phyloP scores from a whole-genome alignment of 1,284 basidiomycete genomes.

The Ustilago trichophora region DNA sequence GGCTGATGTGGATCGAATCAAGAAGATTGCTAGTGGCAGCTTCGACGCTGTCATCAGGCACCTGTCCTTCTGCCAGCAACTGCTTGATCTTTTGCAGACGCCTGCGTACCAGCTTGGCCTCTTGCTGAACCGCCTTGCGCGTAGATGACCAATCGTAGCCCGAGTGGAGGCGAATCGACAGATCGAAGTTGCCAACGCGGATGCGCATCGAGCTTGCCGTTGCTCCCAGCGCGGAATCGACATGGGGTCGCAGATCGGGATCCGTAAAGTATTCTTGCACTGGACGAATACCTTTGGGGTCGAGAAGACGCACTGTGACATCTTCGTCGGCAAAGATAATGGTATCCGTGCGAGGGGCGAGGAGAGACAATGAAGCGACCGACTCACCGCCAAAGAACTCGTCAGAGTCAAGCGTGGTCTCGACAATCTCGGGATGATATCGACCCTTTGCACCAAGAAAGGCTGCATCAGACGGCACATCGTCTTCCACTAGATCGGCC shows the following conservation, averaged over 20 bases:
- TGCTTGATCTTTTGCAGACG: conserved; percentile 90
- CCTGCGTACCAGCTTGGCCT: conserved; percentile 85
- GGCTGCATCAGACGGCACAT: conserved; percentile 85
- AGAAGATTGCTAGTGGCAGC: conserved; percentile 82
- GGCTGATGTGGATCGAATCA: conserved; percentile 80
- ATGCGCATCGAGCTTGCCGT: conserved; percentile 42
- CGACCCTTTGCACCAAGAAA: conserved; percentile 76
- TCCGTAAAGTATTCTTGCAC: conserved; percentile 49
- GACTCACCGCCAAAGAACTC: conserved; percentile 66
- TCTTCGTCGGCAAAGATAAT: conserved; percentile 77
- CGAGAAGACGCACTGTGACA: conserved; percentile 84
- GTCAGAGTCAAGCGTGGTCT: conserved; percentile 71
- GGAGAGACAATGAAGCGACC: conserved; percentile 48
- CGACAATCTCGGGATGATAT: conserved; percentile 73
- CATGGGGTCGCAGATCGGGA: conserved; percentile 29
- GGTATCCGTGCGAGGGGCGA: conserved; percentile 64
- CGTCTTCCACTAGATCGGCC: conserved; percentile 89
- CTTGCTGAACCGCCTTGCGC: conserved; percentile 83
- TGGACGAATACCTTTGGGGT: conserved; percentile 70
- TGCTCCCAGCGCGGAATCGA: conserved; percentile 22
- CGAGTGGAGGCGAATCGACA: conserved; percentile 45
- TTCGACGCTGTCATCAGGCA: conserved; percentile 81
- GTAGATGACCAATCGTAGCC: conserved; percentile 91
- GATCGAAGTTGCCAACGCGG: conserved; percentile 42
- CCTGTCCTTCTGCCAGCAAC: conserved; percentile 89